A percentile compares a stretch with the other conserved stretches of the same genome.
Conservation (phyloP, 345 rosid species). For the Lepidium didymum region DNA sequence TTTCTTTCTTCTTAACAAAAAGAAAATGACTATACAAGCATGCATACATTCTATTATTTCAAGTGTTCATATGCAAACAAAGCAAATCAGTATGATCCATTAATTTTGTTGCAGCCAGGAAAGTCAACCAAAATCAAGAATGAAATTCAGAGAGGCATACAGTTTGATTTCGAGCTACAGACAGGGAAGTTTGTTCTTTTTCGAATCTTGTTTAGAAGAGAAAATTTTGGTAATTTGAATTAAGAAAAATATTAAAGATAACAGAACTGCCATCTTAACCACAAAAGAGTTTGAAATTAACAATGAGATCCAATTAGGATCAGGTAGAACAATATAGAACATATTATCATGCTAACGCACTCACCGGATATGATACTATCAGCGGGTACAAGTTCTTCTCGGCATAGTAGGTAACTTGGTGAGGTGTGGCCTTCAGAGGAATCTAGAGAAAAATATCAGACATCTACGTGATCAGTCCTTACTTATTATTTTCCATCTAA, state of each 20-base stretch:
- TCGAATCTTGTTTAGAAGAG: background rate
- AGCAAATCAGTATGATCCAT: background rate
- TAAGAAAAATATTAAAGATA: background rate
- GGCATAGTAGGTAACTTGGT: constrained; percentile 89
- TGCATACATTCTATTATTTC: background rate
- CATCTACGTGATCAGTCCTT: constrained; percentile 13
- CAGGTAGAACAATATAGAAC: background rate
- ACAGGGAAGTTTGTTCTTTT: background rate
- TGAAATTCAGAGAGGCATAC: constrained; percentile 2
- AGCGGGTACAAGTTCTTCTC: constrained; percentile 85
- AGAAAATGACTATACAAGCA: background rate
- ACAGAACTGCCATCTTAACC: constrained; percentile 1
- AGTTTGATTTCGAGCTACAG: background rate
- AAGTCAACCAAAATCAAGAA: constrained; percentile 4
- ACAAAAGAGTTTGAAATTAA: background rate
- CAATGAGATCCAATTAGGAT: constrained; percentile 1
- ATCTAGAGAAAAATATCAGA: constrained; percentile 42
- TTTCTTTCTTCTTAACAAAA: background rate
- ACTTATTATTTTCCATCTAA: constrained; percentile 1
- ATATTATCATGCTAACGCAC: constrained; percentile 27
- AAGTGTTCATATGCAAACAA: background rate
- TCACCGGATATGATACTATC: constrained; percentile 87
- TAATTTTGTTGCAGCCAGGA: background rate
- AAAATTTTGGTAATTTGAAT: background rate
- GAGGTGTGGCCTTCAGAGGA: constrained; percentile 92